Conservation (phyloP, 306 rosid genomes). For the Quercus rubra region DNA sequence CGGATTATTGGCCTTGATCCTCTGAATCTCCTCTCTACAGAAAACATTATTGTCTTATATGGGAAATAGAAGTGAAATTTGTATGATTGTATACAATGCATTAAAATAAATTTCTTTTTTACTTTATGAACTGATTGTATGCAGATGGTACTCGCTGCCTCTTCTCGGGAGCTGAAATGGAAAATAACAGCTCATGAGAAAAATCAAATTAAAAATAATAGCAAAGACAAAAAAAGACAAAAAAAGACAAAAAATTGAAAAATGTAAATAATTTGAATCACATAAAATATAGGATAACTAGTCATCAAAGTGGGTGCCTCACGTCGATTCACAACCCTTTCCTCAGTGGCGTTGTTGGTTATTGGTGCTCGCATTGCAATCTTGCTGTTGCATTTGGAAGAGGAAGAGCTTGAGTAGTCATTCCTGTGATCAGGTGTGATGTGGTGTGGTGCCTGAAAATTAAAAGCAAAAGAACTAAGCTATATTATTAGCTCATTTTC, state of each 20-base stretch:
- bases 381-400: slow-evolving; percentile 79
- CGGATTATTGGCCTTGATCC: slow-evolving; percentile 97
- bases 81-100: neutral
- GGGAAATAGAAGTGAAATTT: neutral
- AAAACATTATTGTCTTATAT: slow-evolving; percentile 9
- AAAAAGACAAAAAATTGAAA: neutral
- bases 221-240: too few species aligned
- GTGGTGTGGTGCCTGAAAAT: slow-evolving; percentile 42
- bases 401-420: slow-evolving; percentile 35
- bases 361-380: slow-evolving; percentile 67
- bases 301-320: slow-evolving; percentile 26
- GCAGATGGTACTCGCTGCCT: slow-evolving; percentile 99
- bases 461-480: neutral
- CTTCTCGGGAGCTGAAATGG: slow-evolving; percentile 98
- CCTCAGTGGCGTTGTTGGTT: slow-evolving; percentile 40
- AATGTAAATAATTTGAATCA: neutral
- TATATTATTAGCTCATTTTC: neutral
- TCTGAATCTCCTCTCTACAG: slow-evolving; percentile 91
- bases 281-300: neutral
- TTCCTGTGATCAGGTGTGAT: slow-evolving; percentile 56
- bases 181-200: slow-evolving; percentile 53
- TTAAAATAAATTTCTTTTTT: slow-evolving; percentile 18
- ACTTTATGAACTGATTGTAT: slow-evolving; percentile 98
- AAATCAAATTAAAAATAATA: neutral
- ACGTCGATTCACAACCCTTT: slow-evolving; percentile 79